phyloP scores from a whole-genome alignment of 495 filamentous ascomycete genomes.

The Pyronema domesticum region DNA sequence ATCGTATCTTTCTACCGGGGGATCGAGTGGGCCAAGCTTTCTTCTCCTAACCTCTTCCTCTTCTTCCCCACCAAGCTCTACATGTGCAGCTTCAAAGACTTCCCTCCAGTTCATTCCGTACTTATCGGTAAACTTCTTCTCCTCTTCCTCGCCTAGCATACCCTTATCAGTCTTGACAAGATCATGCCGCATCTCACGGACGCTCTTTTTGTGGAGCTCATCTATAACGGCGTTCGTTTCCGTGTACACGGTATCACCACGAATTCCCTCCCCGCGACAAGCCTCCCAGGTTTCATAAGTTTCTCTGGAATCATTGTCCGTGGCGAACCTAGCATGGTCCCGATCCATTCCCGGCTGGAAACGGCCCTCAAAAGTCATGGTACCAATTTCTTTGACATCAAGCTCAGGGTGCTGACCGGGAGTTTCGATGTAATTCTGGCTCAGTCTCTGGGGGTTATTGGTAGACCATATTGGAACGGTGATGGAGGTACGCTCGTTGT shows the following conservation, averaged over 20 bases:
- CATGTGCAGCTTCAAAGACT: conserved; percentile 57
- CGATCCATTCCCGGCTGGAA: conserved; percentile 87
- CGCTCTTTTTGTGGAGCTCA: conserved; percentile 58
- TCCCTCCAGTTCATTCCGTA: conserved; percentile 76
- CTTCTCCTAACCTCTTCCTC: not conserved
- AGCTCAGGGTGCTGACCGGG: conserved; percentile 47
- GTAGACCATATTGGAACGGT: conserved; percentile 80
- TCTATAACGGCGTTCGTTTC: conserved; percentile 49
- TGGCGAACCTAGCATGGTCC: conserved; percentile 64
- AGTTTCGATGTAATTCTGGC: conserved; percentile 84
- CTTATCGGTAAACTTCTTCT: conserved; percentile 56
- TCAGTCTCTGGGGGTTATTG: conserved; percentile 49
- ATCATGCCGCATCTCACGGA: conserved; percentile 61
- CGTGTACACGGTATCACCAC: conserved; percentile 43
- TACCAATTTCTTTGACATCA: conserved; percentile 51
- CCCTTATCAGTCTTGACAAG: conserved; percentile 39
- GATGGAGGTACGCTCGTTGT: conserved; percentile 55
- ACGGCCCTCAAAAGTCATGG: conserved; percentile 53
- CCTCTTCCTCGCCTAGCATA: conserved; percentile 40
- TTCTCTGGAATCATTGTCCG: conserved; percentile 75
- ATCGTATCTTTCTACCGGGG: not conserved
- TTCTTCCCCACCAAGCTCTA: conserved; percentile 19
- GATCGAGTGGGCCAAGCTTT: no score
- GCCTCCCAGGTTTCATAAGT: conserved; percentile 92
- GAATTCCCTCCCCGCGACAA: conserved; percentile 68